Conservation (phyloP, 2,329 filamentous ascomycete species). For the Acrocalymma vagum region DNA sequence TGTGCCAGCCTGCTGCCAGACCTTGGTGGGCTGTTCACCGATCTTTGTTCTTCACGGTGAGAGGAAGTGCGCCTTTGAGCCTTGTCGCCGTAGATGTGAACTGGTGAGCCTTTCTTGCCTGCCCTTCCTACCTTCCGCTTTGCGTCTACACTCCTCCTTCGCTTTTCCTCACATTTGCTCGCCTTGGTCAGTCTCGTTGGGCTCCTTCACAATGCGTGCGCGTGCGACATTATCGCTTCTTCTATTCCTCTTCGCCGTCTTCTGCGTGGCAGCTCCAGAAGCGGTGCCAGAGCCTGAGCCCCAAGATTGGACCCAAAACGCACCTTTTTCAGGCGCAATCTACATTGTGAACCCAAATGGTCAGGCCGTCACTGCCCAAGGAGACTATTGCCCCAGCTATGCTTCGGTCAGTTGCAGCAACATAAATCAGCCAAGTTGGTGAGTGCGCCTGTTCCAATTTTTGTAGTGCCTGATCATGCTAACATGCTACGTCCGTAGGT, state of each 20-base stretch:
- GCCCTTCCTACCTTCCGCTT: constrained; percentile 2
- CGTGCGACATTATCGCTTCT: constrained; percentile 16
- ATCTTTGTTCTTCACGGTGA: constrained; percentile 12
- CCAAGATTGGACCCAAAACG: constrained; percentile 44
- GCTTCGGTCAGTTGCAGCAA: constrained; percentile 52
- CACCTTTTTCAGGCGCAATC: constrained; percentile 50
- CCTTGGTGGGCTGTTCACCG: constrained; percentile 18
- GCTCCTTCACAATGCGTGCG: constrained; percentile 23
- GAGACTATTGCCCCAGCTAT: constrained; percentile 42
- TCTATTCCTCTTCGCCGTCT: constrained; percentile 17
- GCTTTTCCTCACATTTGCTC: not conserved
- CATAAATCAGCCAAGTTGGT: constrained; percentile 55
- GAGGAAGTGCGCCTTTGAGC: constrained; percentile 7
- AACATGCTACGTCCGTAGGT: constrained; percentile 40
- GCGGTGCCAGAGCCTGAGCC: constrained; percentile 35
- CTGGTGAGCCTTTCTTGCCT: constrained; percentile 2
- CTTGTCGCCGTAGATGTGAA: constrained; percentile 7
- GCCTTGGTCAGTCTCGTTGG: not conserved
- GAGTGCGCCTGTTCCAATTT: constrained; percentile 16
- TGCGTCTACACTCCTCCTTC: constrained; percentile 5
- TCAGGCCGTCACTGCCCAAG: constrained; percentile 42
- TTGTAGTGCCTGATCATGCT: too few relatives aligned
- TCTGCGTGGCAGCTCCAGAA: constrained; percentile 31
- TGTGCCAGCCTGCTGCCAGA: constrained; percentile 19
- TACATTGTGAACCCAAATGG: constrained; percentile 47